Base-by-base conservation (phyloP, 768 basidiomycete species). In the Ramaria rubella region DNA sequence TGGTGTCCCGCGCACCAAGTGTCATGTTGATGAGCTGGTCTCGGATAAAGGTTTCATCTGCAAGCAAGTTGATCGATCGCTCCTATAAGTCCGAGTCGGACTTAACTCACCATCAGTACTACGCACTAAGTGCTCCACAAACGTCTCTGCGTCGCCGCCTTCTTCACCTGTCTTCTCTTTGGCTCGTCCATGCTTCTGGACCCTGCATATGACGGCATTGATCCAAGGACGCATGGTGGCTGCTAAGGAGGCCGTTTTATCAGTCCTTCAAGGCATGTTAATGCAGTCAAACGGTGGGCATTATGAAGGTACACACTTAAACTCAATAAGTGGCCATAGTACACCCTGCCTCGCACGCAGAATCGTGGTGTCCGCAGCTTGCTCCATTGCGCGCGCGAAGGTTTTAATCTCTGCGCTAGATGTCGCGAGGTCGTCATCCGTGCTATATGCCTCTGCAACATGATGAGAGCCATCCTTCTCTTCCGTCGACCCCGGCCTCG, bases 11-110 rank as follows among this genome's bases (percentile, higher is more conserved):
- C 21, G 87, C 79, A 5, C 89, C 90, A 14, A 91, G 72, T 2
- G 92, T 72, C 67, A 91, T 82, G 64, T 82, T 91, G 46, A 91
- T 74, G 14, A 91, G 68, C 60, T 92, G 85, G 69, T 91, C 87
- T 24, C 86, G 81, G 54, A 93, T 86, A 43, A 83, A 66, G 5
- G 78, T 73, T 9, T 70, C 70, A 64, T 90, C 88, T 90, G 62
- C 51, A 49, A 24, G 58, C 51, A 23, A 29, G 23, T 14, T 31
- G 23, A 34, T 51, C 23, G 12, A 29, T 11, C 21, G 19, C 42
- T 51, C 14, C 30, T 38, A 21, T 46, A 44, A 14, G 50, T 49
- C 38, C 12, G 12, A 45, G 38, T 48, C n/a, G n/a, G 43, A 2
- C 12, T 24, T 17, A 24, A 63, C 74, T 55, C 59, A 85, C 86